Conservation (phyloP, 441 rosid species). For the Theobroma grandiflorum region DNA sequence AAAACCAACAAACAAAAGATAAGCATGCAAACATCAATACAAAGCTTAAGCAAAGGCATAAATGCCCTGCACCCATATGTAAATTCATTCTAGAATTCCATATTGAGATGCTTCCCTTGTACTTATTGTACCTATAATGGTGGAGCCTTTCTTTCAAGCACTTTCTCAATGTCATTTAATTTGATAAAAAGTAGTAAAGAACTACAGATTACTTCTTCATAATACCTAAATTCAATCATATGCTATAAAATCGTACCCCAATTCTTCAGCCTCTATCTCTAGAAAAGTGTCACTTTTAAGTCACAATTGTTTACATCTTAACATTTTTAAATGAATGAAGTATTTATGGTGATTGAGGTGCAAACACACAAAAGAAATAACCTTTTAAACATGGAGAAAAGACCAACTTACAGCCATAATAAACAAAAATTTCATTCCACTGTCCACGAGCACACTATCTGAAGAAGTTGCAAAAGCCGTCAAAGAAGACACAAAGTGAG, state of each 20-base stretch:
- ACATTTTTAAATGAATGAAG: not conserved
- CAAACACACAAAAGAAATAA: conserved; percentile 3
- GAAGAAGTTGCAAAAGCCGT: conserved; percentile 68
- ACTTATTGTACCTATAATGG: not conserved
- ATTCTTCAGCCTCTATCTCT: conserved; percentile 13
- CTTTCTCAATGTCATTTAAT: not conserved
- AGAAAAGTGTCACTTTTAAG: not conserved
- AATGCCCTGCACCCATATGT: not conserved
- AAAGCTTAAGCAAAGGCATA: not conserved
- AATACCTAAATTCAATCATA: not conserved
- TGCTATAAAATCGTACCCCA: not conserved
- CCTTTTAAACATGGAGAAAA: conserved; percentile 15
- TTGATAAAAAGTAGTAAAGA: not conserved
- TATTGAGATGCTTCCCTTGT: not conserved
- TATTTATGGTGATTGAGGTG: not conserved
- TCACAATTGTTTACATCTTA: not conserved
- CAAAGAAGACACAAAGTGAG: conserved; percentile 59
- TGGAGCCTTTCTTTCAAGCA: not conserved
- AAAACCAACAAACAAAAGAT: not conserved
- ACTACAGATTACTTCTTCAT: conserved; percentile 7
- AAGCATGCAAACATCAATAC: not conserved
- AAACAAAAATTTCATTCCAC: conserved; percentile 82
- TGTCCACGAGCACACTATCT: conserved; percentile 66
- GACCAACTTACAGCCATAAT: conserved; percentile 72
- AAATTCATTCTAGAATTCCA: not conserved